Conservation (phyloP, 108 stramenopile species). For the Hondaea fermentalgiana region DNA sequence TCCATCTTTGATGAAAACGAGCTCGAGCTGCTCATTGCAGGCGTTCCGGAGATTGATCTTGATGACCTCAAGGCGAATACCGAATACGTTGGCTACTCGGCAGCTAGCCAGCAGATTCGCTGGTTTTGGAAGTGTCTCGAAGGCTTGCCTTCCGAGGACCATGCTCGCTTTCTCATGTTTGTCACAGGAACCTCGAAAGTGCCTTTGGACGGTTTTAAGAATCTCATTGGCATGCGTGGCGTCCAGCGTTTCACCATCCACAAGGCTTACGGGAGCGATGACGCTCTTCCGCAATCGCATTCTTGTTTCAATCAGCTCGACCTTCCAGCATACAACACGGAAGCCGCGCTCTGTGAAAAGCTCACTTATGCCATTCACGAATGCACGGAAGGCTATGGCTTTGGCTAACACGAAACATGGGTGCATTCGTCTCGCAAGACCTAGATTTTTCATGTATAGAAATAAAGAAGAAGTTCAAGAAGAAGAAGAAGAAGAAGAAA, state of each 20-base stretch:
- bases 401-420: neutral
- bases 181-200: constrained; percentile 88
- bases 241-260: constrained; percentile 88
- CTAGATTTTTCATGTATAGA: no score
- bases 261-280: neutral
- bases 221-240: constrained; percentile 92
- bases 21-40: constrained; percentile 89
- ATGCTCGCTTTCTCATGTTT: constrained; percentile 85
- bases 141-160: constrained; percentile 68
- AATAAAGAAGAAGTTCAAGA: no score
- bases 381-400: constrained; percentile 46
- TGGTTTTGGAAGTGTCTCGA: constrained; percentile 94
- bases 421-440: no score
- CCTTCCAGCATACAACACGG: constrained; percentile 21
- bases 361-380: constrained; percentile 37
- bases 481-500: no score
- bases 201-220: constrained; percentile 83
- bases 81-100: constrained; percentile 78
- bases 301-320: constrained; percentile 34
- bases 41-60: constrained; percentile 89
- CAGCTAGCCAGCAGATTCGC: constrained; percentile 72
- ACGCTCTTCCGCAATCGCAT: constrained; percentile 18
- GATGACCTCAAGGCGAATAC: constrained; percentile 82
- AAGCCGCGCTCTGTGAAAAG: constrained; percentile 30
- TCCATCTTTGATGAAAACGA: constrained; percentile 87